Evolutionary conservation across 108 stramenopile species (phyloP), one percentile per base, ranked within the genome.

Genomic region (Pseudonitzschia pungens): DNA sequence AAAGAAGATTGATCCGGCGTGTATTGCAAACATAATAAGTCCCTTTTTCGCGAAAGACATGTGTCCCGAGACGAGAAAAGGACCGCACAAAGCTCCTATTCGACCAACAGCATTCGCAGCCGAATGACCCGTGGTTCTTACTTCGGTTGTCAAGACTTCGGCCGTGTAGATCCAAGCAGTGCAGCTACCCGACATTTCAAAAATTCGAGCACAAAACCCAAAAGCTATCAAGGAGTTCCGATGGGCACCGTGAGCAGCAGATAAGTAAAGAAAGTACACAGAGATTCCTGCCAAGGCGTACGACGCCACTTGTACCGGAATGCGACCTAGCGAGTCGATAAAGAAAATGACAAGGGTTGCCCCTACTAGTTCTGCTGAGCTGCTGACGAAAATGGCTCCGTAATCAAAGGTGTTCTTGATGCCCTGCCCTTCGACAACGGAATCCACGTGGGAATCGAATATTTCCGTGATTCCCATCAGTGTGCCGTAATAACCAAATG

Each of bases 21-120:
- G 83, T 50, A 89, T 77, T 14, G 57, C 42, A 43, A 86, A 64
- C 85, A 89, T 84, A 66, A 86, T 62, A 28, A 75, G 27, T 14
- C 85, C 88, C 14, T 86, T 77, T 31, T 18, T 33, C 1, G 42
- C 11, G 20, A 89, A 68, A 24, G 89, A 75, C 9, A n/a, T 73
- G 40, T 69, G 72, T 8, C 83, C 81, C 14, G 75, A 69, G 2
- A 92, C 75, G 14, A 93, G 69, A 72, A 81, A 93, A 0, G 92
- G 92, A 40, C 75, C 79, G 22, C 84, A 55, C 44, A 90, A 76
- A 1, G 84, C 87, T 18, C 92, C 89, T 20, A 83, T 69, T 55
- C 89, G 76, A 11, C 88, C 92, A 51, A 90, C 67, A 3, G 92
- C 92, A 77, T 93, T 90, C n/a, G 92, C 87, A 26, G 86, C 83